Percentiles rank a stretch among this genome's conserved stretches.
Evolutionary conservation across 2,329 filamentous ascomycete genomes (phyloP).

Genomic region (Alternaria infectoria): DNA sequence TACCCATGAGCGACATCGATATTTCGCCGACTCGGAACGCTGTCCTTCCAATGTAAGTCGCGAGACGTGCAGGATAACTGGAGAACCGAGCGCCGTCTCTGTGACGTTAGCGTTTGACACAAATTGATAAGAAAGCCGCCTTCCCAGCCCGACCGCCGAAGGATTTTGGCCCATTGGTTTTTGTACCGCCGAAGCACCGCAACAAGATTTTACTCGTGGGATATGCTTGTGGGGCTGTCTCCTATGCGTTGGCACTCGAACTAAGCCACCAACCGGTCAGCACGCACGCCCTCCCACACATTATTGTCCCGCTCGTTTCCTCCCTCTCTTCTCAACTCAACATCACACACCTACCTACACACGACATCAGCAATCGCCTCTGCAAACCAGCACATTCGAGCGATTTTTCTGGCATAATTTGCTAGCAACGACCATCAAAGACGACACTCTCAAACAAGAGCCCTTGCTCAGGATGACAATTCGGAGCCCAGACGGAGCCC

Average conservation of each 20-base stretch:
- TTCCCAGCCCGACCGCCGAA: slow-evolving; percentile 23
- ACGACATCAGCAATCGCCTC: slow-evolving; percentile 22
- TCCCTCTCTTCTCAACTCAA: slow-evolving; percentile 34
- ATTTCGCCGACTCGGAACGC: slow-evolving; percentile 31
- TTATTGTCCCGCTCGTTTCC: slow-evolving; percentile 33
- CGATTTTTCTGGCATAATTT: slow-evolving; percentile 22
- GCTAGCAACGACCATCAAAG: slow-evolving; percentile 17
- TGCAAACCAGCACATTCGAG: slow-evolving; percentile 16
- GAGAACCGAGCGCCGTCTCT: slow-evolving; percentile 25
- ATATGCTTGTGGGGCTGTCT: slow-evolving; percentile 43
- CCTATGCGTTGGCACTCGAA: slow-evolving; percentile 47
- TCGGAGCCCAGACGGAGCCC: slow-evolving; percentile 51
- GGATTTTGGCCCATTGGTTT: slow-evolving; percentile 43
- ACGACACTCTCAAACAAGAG: slow-evolving; percentile 38
- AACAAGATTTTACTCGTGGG: slow-evolving; percentile 32
- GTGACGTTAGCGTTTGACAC: slow-evolving; percentile 28
- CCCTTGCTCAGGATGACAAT: slow-evolving; percentile 53
- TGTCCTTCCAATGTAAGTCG: slow-evolving; percentile 23
- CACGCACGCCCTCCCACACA: slow-evolving; percentile 37
- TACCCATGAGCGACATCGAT: slow-evolving; percentile 21
- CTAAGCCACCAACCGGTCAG: slow-evolving; percentile 41
- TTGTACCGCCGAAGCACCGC: slow-evolving; percentile 31
- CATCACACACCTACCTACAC: slow-evolving; percentile 14
- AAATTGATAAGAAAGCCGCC: slow-evolving; percentile 44
- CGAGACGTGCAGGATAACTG: slow-evolving; percentile 21